Evolutionary conservation across 73 alveolate genomes (phyloP), one percentile per base, ranked within the genome.

Genomic region (Symbiodinium natans): DNA sequence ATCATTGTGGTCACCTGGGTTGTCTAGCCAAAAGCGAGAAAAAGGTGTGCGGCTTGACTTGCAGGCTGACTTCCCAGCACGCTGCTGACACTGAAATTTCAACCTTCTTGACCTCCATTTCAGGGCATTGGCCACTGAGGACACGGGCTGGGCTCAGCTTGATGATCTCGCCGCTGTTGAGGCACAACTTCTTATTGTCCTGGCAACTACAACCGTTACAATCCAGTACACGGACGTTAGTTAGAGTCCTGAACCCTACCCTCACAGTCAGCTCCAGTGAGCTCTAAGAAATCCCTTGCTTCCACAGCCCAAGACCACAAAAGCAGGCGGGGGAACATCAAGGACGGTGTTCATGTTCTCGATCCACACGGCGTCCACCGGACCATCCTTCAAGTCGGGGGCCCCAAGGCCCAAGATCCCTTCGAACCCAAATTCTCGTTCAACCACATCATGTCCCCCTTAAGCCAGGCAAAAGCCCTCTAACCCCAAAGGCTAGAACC

Each of bases 331-430:
- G 33, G 3, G 31, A n/a, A 63, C 92, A 36, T 92, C 92, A 1
- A 92, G 99, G 93, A 99, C 99, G 15, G 99, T 99, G 99, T 99
- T 99, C 99, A 99, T 99, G 99, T 99, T 99, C 95, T 99, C 99
- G 48, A 99, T 99, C 99, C 99, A 99, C 99, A 99, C 99, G 2
- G 99, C 99, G 99, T 99, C 99, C 59, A 99, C 99, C 31, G 99
- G 99, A 13, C 99, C 99, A 99, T 99, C 99, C 95, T 99, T 99
- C 59, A 46, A 46, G 59, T 46, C 6, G 59, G 13, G 59, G 59
- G 59, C 13, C 59, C 13, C 21, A 46, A 46, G 59, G 6, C 59
- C 59, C 59, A 46, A 46, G 59, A 9, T 46, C 59, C 59, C 59
- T 46, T 6, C 59, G 6, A 46, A 46, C 59, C 59, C 6, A 6